These are phyloP conservation scores for Pseudogymnoascus sp. DNA, from an alignment of 2,329 filamentous ascomycete species.

Conservation along the genomic window DNA sequence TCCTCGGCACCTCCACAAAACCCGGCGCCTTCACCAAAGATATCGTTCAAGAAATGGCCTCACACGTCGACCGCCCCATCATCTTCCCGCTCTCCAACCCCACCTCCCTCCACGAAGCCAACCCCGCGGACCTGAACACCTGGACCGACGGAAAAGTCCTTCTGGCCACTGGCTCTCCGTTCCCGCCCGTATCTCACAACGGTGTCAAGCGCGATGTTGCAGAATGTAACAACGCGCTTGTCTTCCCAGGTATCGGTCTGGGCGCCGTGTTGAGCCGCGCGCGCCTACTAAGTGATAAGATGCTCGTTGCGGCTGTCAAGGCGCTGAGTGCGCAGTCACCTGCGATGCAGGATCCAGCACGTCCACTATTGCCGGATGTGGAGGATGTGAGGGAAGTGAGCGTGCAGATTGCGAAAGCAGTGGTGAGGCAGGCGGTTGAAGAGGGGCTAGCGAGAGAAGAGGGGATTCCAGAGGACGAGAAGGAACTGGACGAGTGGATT, in stretches of 20 bases:
- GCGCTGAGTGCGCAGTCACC: constrained; percentile 67
- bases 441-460: constrained; percentile 61
- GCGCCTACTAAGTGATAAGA: constrained; percentile 61
- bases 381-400: constrained; percentile 67
- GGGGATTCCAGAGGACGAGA: constrained; percentile 50
- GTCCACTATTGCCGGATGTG: constrained; percentile 69
- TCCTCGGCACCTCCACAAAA: constrained; percentile 77
- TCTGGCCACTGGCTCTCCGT: constrained; percentile 78
- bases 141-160: constrained; percentile 76
- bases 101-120: constrained; percentile 74
- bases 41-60: constrained; percentile 65
- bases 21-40: constrained; percentile 66
- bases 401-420: constrained; percentile 66
- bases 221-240: constrained; percentile 84
- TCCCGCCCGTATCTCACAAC: constrained; percentile 61
- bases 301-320: constrained; percentile 74
- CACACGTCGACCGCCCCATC: constrained; percentile 64
- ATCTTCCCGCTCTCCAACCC: constrained; percentile 81
- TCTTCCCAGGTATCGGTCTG: constrained; percentile 80
- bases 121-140: constrained; percentile 64
- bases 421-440: constrained; percentile 63
- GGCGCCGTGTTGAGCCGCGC: constrained; percentile 67
- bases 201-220: constrained; percentile 48
- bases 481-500: constrained; percentile 49
- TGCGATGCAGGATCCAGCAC: constrained; percentile 55